Evolutionary conservation across 768 basidiomycete genomes (phyloP).

Genomic region (Mycena albidolilacea): DNA sequence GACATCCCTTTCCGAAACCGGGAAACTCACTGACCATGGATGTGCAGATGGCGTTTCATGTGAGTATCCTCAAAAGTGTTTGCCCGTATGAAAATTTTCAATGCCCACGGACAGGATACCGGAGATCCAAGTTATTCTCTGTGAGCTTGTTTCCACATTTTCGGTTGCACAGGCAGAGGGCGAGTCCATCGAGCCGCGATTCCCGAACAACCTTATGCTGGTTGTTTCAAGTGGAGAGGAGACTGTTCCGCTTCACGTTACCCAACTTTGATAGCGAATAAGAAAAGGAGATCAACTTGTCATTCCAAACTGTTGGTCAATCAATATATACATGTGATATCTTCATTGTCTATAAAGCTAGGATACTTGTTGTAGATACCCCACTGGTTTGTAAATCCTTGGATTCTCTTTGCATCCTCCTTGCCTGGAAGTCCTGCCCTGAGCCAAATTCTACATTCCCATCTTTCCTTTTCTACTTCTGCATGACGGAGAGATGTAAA

Average conservation of each 20-base stretch:
- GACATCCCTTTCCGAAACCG: not conserved
- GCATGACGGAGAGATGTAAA: no score
- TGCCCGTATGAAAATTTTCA: not conserved
- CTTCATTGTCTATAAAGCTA: no score
- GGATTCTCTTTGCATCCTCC: no score
- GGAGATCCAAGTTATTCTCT: conserved; percentile 11
- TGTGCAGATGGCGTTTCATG: conserved; percentile 18
- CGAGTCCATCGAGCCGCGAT: not conserved
- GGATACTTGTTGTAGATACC: no score
- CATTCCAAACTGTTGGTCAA: no score
- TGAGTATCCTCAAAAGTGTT: not conserved
- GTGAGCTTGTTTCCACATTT: conserved; percentile 9
- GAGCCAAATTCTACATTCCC: no score
- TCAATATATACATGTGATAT: no score
- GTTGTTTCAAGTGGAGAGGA: not conserved
- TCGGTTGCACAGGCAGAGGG: not conserved
- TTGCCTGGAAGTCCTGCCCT: no score
- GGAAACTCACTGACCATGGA: not conserved
- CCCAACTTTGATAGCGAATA: not conserved
- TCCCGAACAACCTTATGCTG: not conserved
- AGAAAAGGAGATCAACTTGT: no score
- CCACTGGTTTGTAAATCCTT: no score
- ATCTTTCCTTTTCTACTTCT: no score
- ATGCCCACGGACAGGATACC: not conserved
- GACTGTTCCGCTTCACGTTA: not conserved